These are phyloP conservation scores for Ascoidea rubescens DNA, from an alignment of 805 yeast species.

Conservation along the genomic window DNA sequence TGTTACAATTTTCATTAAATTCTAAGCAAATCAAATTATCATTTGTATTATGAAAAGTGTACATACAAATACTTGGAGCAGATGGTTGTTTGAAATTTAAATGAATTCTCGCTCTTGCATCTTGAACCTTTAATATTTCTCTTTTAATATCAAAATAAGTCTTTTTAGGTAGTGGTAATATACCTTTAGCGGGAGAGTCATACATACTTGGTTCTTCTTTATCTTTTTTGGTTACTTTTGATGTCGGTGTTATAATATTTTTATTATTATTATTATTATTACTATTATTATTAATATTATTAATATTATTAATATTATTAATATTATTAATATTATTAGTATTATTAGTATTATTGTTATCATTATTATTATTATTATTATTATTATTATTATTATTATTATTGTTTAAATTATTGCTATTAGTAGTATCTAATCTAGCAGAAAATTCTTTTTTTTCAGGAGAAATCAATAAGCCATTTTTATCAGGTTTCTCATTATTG, in stretches of 20 bases:
- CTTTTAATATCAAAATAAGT: slow-evolving; percentile 68
- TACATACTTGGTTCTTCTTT: slow-evolving; percentile 20
- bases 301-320: background rate
- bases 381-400: background rate
- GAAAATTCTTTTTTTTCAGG: too few relatives aligned
- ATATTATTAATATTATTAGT: too few relatives aligned
- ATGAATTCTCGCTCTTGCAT: slow-evolving; percentile 56
- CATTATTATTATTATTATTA: slow-evolving; percentile 5
- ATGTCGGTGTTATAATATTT: slow-evolving; percentile 14
- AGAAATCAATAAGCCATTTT: background rate
- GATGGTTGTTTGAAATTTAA: slow-evolving; percentile 62
- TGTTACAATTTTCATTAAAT: slow-evolving; percentile 75
- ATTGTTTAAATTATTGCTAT: background rate
- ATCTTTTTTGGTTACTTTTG: slow-evolving; percentile 19
- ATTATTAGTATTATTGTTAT: background rate
- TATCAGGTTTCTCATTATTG: background rate
- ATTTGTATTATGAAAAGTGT: slow-evolving; percentile 92
- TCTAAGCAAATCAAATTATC: slow-evolving; percentile 76
- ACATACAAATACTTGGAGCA: slow-evolving; percentile 93
- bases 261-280: slow-evolving; percentile 2
- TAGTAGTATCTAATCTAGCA: too few relatives aligned
- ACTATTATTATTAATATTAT: background rate
- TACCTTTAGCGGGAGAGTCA: slow-evolving; percentile 61
- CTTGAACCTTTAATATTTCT: slow-evolving; percentile 68
- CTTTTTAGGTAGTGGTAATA: slow-evolving; percentile 76